Evolutionary conservation across 2,329 filamentous ascomycete species (phyloP).

Genomic region (Aureobasidium melanogenum): DNA sequence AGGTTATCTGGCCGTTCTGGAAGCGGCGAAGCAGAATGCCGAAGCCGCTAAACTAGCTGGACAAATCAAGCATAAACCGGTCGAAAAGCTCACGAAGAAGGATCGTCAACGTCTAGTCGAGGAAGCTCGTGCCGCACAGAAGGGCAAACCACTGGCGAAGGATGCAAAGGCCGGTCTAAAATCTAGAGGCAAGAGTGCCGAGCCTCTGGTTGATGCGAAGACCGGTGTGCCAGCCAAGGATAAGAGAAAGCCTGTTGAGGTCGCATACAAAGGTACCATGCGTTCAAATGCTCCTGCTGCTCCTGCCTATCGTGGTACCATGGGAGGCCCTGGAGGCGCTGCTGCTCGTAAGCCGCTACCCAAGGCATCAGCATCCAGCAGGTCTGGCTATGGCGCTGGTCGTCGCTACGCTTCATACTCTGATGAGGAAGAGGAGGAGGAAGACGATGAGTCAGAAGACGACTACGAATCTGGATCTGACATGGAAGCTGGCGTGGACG

Average conservation of each 20-base stretch:
- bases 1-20: slow-evolving; percentile 66
- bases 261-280: slow-evolving; percentile 37
- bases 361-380: slow-evolving; percentile 19
- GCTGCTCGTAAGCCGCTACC: slow-evolving; percentile 22
- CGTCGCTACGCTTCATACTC: slow-evolving; percentile 31
- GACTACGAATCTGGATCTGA: slow-evolving; percentile 58
- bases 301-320: slow-evolving; percentile 36
- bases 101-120: slow-evolving; percentile 34
- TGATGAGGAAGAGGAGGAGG: slow-evolving; percentile 34
- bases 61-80: slow-evolving; percentile 65
- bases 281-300: slow-evolving; percentile 16
- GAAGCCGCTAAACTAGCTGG: slow-evolving; percentile 49
- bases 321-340: slow-evolving; percentile 30
- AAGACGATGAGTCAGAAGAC: slow-evolving; percentile 53
- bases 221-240: slow-evolving; percentile 24
- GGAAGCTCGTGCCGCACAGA: slow-evolving; percentile 35
- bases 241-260: slow-evolving; percentile 30
- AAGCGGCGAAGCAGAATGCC: slow-evolving; percentile 59
- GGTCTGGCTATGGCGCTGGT: slow-evolving; percentile 18
- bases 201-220: slow-evolving; percentile 15
- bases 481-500: slow-evolving; percentile 68
- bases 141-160: slow-evolving; percentile 30
- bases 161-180: slow-evolving; percentile 16
- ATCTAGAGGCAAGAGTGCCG: slow-evolving; percentile 26
- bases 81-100: slow-evolving; percentile 54